phyloP scores from a whole-genome alignment of 83 land plant genomes.

The Picea abies region DNA sequence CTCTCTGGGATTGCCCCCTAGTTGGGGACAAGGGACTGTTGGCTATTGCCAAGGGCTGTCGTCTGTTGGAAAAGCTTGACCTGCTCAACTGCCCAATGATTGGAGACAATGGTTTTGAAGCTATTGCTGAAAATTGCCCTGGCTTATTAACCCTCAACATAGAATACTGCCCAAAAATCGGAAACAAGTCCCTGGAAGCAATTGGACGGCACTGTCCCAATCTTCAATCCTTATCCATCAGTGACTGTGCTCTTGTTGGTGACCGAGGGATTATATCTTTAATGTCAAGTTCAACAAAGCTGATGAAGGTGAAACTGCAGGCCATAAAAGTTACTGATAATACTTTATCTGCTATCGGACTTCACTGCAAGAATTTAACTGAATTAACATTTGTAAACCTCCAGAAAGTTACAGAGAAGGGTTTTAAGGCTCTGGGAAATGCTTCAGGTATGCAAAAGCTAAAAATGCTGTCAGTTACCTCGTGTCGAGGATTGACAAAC shows the following conservation, averaged over 20 bases:
- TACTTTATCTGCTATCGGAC: conserved; percentile 69
- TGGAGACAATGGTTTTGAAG: conserved; percentile 63
- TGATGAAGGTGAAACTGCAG: conserved; percentile 75
- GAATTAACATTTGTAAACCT: conserved; percentile 56
- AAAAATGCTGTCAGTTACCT: conserved; percentile 36
- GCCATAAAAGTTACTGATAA: conserved; percentile 51
- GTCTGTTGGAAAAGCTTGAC: conserved; percentile 69
- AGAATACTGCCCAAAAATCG: conserved; percentile 65
- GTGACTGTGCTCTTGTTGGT: conserved; percentile 69
- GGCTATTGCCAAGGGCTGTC: conserved; percentile 79
- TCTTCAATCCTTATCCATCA: conserved; percentile 55
- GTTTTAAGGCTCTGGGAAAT: conserved; percentile 66
- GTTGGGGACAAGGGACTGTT: conserved; percentile 66
- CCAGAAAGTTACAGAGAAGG: conserved; percentile 64
- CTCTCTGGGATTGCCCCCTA: conserved; percentile 67
- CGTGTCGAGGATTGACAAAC: conserved; percentile 76
- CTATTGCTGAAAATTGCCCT: conserved; percentile 68
- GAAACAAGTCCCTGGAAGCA: conserved; percentile 64
- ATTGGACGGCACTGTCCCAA: conserved; percentile 58
- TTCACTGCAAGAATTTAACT: conserved; percentile 54
- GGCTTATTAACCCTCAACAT: conserved; percentile 49
- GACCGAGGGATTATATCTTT: conserved; percentile 71
- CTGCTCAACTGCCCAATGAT: conserved; percentile 67
- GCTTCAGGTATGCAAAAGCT: conserved; percentile 66
- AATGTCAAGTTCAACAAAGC: conserved; percentile 31